These are phyloP conservation scores for Whalleya microplaca DNA, from an alignment of 2,329 filamentous ascomycete genomes.

Conservation along the genomic window DNA sequence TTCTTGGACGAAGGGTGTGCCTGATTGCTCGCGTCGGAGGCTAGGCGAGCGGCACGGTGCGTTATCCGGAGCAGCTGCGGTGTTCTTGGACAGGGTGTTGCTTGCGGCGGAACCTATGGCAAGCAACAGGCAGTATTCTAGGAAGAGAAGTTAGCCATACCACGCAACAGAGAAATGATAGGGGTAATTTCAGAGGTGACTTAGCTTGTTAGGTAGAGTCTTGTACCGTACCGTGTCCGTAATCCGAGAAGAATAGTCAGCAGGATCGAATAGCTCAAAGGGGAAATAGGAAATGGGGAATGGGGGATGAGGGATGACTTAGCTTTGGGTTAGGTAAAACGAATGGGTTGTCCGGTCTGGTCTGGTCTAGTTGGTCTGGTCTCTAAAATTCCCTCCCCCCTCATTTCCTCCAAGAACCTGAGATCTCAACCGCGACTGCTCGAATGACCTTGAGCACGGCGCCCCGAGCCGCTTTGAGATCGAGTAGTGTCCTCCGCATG, in stretches of 20 bases:
- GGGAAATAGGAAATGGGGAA: neutral
- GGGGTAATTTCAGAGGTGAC: too few relatives aligned
- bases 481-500: conserved; percentile 1
- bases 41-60: too few relatives aligned
- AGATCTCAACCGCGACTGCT: conserved; percentile 1
- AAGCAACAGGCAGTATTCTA: neutral
- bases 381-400: neutral
- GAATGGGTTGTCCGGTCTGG: neutral
- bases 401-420: conserved; percentile 1
- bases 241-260: too few relatives aligned
- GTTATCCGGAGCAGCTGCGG: too few relatives aligned
- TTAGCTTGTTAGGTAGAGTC: too few relatives aligned
- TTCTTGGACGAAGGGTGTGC: too few relatives aligned
- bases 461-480: neutral
- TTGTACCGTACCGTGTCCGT: too few relatives aligned
- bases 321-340: conserved; percentile 9
- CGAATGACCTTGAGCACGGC: conserved; percentile 4
- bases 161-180: too few relatives aligned
- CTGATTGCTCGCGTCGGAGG: too few relatives aligned
- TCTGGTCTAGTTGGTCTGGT: neutral
- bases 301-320: conserved; percentile 6
- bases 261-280: neutral
- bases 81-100: too few relatives aligned
- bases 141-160: neutral
- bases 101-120: conserved; percentile 9